Conservation (phyloP, 139 green algal species). For the Nannochloris sp. region DNA sequence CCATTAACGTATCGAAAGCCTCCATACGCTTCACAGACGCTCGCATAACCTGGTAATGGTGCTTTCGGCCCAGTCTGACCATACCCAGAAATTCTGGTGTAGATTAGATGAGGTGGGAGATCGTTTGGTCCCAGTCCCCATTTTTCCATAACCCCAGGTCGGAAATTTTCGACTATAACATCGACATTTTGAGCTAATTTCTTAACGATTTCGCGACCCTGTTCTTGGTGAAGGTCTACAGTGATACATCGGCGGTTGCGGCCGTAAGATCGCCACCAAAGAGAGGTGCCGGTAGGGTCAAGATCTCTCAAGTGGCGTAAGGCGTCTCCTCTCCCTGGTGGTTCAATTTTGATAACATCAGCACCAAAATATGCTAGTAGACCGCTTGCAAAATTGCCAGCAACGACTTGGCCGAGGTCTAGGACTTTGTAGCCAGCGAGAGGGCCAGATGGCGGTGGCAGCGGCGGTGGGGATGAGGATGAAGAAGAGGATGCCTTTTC, state of each 20-base stretch:
- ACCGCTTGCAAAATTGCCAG: slow-evolving; percentile 61
- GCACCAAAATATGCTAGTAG: slow-evolving; percentile 63
- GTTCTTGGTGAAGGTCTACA: slow-evolving; percentile 52
- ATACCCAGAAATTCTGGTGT: slow-evolving; percentile 68
- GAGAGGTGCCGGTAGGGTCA: slow-evolving; percentile 43
- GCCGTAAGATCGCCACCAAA: slow-evolving; percentile 67
- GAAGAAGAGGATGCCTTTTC: no score
- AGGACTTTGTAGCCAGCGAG: slow-evolving; percentile 21
- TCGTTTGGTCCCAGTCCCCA: slow-evolving; percentile 61
- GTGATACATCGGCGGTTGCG: slow-evolving; percentile 68
- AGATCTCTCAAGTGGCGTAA: slow-evolving; percentile 54
- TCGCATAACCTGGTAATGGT: slow-evolving; percentile 47
- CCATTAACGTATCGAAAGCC: slow-evolving; percentile 41
- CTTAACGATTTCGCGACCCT: slow-evolving; percentile 44
- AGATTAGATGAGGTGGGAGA: slow-evolving; percentile 51
- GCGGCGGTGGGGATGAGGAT: no score
- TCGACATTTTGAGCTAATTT: slow-evolving; percentile 38
- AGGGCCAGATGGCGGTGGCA: slow-evolving; percentile 7
- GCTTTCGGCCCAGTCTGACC: slow-evolving; percentile 60
- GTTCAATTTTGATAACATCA: slow-evolving; percentile 73
- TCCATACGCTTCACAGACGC: slow-evolving; percentile 55
- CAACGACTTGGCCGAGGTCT: slow-evolving; percentile 69
- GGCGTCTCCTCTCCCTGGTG: slow-evolving; percentile 48
- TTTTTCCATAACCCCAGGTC: slow-evolving; percentile 67
- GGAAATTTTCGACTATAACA: slow-evolving; percentile 73